Base-by-base conservation (phyloP, 1,284 basidiomycete genomes). In the Fomitopsis betulina region DNA sequence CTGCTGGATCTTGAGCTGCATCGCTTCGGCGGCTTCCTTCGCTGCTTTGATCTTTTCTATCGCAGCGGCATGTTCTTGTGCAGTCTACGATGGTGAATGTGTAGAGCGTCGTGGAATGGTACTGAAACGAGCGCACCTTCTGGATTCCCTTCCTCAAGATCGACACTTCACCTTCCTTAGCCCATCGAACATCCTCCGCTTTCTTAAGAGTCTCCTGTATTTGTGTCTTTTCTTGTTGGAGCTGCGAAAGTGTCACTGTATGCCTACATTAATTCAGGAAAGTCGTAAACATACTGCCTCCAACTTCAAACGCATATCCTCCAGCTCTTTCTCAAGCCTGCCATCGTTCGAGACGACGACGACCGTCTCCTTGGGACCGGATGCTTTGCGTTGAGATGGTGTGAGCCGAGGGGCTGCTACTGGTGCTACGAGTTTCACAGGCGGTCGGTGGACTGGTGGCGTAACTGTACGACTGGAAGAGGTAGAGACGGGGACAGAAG, bases 161-260 rank as follows among this genome's bases (percentile, higher is more conserved):
- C 33, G 75, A 76, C 5, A 86, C 84, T 70, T 89, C 86, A 10
- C 86, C 86, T 53, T 84, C 82, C 64, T 82, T 86, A 5, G 76
- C 72, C 25, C 77, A 73, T 54, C 76, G 79, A 12, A 70, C 72
- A 57, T 81, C 76, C 39, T 73, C 72, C 7, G 82, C 85, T 42
- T 77, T 77, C 61, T 78, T 73, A 21, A 85, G 64, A 5, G 75
- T 75, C 42, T 68, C 63, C 61, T 78, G 75, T 21, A 82, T 74
- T 56, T 75, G 72, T 30, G 70, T 64, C 60, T 86, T 82, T 57
- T 79, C 72, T 65, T 75, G 71, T 42, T 73, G 74, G 55, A 88
- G 72, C 85, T 90, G 67, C 49, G 56, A 35, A 62, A 40, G 55
- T 45, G 27, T 30, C 13, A 33, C 45, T 42, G 58, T 35, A 51